Base-by-base conservation (phyloP, 1,284 basidiomycete genomes). In the Butyriboletus appendiculatus region DNA sequence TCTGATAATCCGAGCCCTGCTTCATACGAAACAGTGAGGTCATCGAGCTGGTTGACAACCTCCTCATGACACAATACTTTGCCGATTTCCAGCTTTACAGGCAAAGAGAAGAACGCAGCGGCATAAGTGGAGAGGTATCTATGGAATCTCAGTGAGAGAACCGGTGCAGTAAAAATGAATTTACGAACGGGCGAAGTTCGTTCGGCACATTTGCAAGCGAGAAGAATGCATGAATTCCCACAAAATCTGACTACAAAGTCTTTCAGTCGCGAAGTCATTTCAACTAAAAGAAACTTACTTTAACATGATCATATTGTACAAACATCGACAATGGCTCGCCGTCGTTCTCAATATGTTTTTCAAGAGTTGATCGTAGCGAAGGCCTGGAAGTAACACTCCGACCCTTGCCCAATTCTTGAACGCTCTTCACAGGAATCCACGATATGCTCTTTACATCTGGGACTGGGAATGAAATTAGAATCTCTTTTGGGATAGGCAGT, bases 371-470 rank as follows among this genome's bases (percentile, higher is more conserved):
- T 49, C 66, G 62, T 58, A 65, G 55, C 45, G 71, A 64, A 20
- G 53, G 50, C 37, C 41, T 40, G n/a, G 67, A 53, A 32, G 62
- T 35, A 34, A 52, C 44, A 34, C 65, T 58, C 50, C 82, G 73
- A 16, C 81, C 79, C 45, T 69, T 73, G 34, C 81, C 83, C 28
- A 75, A 70, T 65, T 92, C 85, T 66, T 88, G 88, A 16, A 83
- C 71, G 56, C 87, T 96, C 63, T 95, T 85, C 3, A 99, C 95
- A 1, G 91, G 86, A 55, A 99, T 96, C 95, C 96, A 99, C 7
- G 90, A 85, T 63, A 99, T 96, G 59, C 86, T 92, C 64, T 89
- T 86, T 22, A 96, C 90, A 63, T 90, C 82, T 0, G 95, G 95
- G 32, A 96, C 85, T 16, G 90, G 88, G 80, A 98, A 99, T 20